A percentile compares a stretch with the other conserved stretches of the same genome.
phyloP scores from a whole-genome alignment of 2,329 filamentous ascomycete genomes.

The Epichloe gansuensis region DNA sequence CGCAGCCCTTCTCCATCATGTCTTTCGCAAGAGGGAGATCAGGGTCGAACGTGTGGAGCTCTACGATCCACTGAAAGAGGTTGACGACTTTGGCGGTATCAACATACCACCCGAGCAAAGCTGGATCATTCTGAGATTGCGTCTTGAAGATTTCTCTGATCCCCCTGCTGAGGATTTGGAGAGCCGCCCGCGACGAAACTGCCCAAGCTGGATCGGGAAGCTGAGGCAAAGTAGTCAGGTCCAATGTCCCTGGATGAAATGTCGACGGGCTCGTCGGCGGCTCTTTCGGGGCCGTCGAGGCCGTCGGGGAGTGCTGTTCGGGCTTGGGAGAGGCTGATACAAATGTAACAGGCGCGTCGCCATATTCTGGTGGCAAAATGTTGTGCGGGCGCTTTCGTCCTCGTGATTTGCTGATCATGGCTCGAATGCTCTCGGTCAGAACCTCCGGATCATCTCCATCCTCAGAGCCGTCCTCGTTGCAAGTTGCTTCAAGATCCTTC shows the following conservation, averaged over 20 bases:
- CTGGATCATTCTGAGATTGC: slow-evolving; percentile 47
- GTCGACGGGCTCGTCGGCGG: background rate
- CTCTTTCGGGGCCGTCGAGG: too few relatives aligned
- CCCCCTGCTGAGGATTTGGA: slow-evolving; percentile 27
- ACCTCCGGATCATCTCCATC: slow-evolving; percentile 2
- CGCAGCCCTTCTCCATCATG: slow-evolving; percentile 49
- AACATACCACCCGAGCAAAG: slow-evolving; percentile 74
- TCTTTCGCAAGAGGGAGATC: slow-evolving; percentile 59
- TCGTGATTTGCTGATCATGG: background rate
- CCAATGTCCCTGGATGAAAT: slow-evolving; percentile 56
- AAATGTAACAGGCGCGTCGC: background rate
- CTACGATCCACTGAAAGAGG: slow-evolving; percentile 83
- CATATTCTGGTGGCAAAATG: background rate
- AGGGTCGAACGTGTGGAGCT: slow-evolving; percentile 69
- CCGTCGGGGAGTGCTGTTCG: too few relatives aligned
- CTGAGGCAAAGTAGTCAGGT: slow-evolving; percentile 47
- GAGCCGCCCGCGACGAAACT: slow-evolving; percentile 15
- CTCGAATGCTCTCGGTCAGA: background rate
- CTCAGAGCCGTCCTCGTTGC: background rate
- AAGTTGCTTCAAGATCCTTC: background rate
- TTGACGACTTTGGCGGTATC: slow-evolving; percentile 54
- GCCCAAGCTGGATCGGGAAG: slow-evolving; percentile 31
- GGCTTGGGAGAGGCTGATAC: too few relatives aligned
- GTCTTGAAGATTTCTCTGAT: slow-evolving; percentile 49
- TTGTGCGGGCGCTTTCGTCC: background rate